phyloP scores from a whole-genome alignment of 495 filamentous ascomycete genomes.

The Hypoxylon lenormandii region DNA sequence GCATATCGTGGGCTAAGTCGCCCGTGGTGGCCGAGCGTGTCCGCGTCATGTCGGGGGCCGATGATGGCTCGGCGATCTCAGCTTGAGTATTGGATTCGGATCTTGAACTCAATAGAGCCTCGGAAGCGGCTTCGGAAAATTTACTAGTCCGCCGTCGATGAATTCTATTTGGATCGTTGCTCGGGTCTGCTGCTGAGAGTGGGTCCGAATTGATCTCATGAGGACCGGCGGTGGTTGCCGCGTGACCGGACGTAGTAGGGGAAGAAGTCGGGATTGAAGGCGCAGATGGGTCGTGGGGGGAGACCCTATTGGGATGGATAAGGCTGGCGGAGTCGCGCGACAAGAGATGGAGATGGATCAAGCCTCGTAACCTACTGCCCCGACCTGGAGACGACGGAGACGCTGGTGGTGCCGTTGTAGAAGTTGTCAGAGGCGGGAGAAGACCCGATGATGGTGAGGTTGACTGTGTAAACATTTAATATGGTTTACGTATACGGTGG shows the following conservation, averaged over 20 bases:
- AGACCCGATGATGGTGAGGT: slow-evolving; percentile 61
- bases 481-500: slow-evolving; percentile 28
- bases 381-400: slow-evolving; percentile 65
- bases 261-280: slow-evolving; percentile 31
- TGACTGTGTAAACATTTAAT: slow-evolving; percentile 68
- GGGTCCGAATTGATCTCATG: slow-evolving; percentile 48
- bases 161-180: slow-evolving; percentile 48
- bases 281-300: slow-evolving; percentile 35
- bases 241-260: slow-evolving; percentile 33
- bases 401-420: slow-evolving; percentile 57
- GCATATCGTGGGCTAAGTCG: slow-evolving; percentile 48
- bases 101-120: slow-evolving; percentile 45
- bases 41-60: slow-evolving; percentile 55
- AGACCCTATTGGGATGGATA: slow-evolving; percentile 47
- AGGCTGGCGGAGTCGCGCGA: slow-evolving; percentile 61
- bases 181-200: slow-evolving; percentile 36
- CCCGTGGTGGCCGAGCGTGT: slow-evolving; percentile 59
- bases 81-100: slow-evolving; percentile 26
- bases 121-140: slow-evolving; percentile 46
- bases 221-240: slow-evolving; percentile 26
- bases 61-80: slow-evolving; percentile 25
- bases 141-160: slow-evolving; percentile 53
- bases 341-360: slow-evolving; percentile 77
- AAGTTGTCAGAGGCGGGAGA: slow-evolving; percentile 57
- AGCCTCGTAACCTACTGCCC: slow-evolving; percentile 73